Evolutionary conservation across 2,329 filamentous ascomycete genomes (phyloP), one percentile per base, ranked within the genome.

Genomic region (Xylaria sp.): DNA sequence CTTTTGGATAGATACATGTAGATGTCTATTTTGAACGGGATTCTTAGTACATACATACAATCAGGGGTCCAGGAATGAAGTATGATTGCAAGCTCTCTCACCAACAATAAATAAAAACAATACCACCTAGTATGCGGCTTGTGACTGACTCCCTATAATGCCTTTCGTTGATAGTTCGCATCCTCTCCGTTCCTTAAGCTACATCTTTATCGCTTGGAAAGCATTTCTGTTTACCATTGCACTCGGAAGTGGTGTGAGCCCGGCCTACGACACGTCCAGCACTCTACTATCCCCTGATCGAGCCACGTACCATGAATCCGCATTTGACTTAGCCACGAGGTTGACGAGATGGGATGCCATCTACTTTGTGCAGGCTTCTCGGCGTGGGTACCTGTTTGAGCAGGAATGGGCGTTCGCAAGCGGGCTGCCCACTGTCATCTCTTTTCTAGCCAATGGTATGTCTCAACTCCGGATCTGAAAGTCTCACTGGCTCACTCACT

Each of bases 331-430:
- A 2, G 79, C 84, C 23, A 80, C 85, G 41, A 88, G 88, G 52
- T 82, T 96, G 67, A 89, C 90, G 7, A 86, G 92, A 78, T 97
- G 93, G 93, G 93, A 97, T 79, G 91, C 90, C 39, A 84, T 97
- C 73, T 96, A 95, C 79, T 95, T 91, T 76, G 82, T 90, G 68
- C 86, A 89, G 72, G 79, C 84, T 54, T 88, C 92, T 4, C 84
- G 84, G 51, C 84, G 87, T 12, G 92, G 91, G 41, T 90, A 93
- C 74, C 65, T 90, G 12, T 92, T 89, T 78, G 93, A 97, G 81
- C 93, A 96, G 81, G 92, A 95, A 80, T 96, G 92, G 92, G 93
- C 93, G 0, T 96, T 94, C 81, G 91, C 90, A 46, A 73, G 76
- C 66, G 82, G 81, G 68, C 72, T 89, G 55, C 85, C 87, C 1